Evolutionary conservation across 495 filamentous ascomycete genomes (phyloP).

Genomic region (Chaetomidium leptoderma): DNA sequence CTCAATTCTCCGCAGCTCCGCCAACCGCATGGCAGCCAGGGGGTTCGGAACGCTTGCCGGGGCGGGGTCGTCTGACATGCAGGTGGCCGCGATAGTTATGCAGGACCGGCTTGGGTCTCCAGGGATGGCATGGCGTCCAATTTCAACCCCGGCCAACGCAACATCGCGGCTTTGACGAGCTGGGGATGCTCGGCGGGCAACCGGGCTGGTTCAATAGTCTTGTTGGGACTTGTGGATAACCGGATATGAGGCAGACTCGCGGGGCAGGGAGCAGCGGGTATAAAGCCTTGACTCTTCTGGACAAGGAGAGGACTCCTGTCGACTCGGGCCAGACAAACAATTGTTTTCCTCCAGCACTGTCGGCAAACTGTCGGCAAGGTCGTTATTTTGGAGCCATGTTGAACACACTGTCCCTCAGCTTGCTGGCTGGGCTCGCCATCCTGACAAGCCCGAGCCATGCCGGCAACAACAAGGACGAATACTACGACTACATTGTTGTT

Average conservation of each 20-base stretch:
- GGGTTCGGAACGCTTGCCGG: slow-evolving; percentile 1
- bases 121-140: neutral
- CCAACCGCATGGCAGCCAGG: neutral
- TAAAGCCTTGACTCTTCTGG: neutral
- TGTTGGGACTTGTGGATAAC: neutral
- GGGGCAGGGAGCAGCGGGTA: too few species aligned
- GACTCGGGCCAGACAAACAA: neutral
- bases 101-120: neutral
- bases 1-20: too few species aligned
- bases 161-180: neutral
- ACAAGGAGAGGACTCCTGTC: neutral
- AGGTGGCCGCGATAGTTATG: neutral
- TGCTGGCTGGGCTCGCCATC: neutral
- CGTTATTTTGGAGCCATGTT: neutral
- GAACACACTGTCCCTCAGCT: neutral
- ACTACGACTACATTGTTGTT: slow-evolving; percentile 39
- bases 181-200: too few species aligned
- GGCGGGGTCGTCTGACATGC: slow-evolving; percentile 6
- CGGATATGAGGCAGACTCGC: too few species aligned
- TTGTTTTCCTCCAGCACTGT: neutral
- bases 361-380: neutral
- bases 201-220: neutral
- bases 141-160: neutral
- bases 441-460: neutral
- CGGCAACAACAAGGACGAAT: neutral